These are phyloP conservation scores for Fusarium penzigii DNA, from an alignment of 2,329 filamentous ascomycete species.

Conservation along the genomic window DNA sequence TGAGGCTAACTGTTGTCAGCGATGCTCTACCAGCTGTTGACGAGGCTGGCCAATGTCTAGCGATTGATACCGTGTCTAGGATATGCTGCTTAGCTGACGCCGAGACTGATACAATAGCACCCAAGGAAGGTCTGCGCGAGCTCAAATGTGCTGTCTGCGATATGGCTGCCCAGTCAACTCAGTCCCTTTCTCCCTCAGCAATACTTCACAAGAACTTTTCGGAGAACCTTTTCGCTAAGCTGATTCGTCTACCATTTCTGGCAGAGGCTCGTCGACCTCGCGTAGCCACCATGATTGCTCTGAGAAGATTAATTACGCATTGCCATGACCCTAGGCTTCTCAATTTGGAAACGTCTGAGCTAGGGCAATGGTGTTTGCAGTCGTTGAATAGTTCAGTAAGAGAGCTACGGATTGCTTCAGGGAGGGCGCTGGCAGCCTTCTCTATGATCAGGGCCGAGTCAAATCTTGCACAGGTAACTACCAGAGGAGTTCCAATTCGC, in stretches of 20 bases:
- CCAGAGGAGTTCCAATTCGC: slow-evolving; percentile 6
- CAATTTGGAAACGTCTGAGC: slow-evolving; percentile 64
- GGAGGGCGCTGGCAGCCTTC: slow-evolving; percentile 67
- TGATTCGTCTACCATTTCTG: slow-evolving; percentile 50
- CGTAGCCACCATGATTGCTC: slow-evolving; percentile 69
- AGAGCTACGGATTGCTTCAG: slow-evolving; percentile 81
- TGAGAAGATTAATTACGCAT: slow-evolving; percentile 71
- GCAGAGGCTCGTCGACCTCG: slow-evolving; percentile 60
- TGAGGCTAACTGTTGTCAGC: slow-evolving; percentile 31
- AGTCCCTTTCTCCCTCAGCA: slow-evolving; percentile 4
- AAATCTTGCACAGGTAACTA: slow-evolving; percentile 5
- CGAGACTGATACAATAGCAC: background rate
- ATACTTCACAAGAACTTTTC: slow-evolving; percentile 37
- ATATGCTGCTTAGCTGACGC: slow-evolving; percentile 36
- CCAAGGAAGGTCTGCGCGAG: background rate
- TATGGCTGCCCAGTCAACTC: slow-evolving; percentile 2
- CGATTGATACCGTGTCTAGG: slow-evolving; percentile 57
- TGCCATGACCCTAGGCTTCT: slow-evolving; percentile 59
- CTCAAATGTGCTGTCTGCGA: slow-evolving; percentile 31
- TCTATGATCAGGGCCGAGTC: slow-evolving; percentile 40
- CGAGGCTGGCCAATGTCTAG: slow-evolving; percentile 51
- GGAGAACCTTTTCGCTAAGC: slow-evolving; percentile 45
- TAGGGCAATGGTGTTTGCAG: slow-evolving; percentile 80
- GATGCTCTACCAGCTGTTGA: slow-evolving; percentile 46
- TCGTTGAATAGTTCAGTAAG: slow-evolving; percentile 81